Evolutionary conservation across 208 protist genomes (phyloP).

Genomic region (Trypanosoma platydactyli): DNA sequence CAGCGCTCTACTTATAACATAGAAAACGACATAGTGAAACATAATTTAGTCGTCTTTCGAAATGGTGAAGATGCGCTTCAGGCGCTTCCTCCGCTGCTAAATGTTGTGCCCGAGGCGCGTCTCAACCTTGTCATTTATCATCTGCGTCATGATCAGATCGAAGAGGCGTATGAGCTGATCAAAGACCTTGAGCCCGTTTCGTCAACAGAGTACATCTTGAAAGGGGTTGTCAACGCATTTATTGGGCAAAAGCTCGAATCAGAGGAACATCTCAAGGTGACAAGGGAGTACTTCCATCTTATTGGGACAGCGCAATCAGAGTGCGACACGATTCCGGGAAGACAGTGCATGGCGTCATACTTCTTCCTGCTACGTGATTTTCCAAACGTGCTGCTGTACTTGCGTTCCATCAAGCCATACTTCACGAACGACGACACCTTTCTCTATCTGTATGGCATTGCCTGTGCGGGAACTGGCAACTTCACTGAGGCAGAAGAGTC

Average conservation of each 20-base stretch:
- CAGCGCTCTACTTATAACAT: slow-evolving; percentile 89
- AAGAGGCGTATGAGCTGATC: slow-evolving; percentile 95
- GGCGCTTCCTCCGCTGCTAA: slow-evolving; percentile 92
- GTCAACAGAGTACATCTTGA: slow-evolving; percentile 96
- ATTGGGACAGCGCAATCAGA: slow-evolving; percentile 93
- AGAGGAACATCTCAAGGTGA: slow-evolving; percentile 91
- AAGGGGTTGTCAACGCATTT: slow-evolving; percentile 93
- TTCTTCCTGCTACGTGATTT: slow-evolving; percentile 96
- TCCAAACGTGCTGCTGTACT: slow-evolving; percentile 95
- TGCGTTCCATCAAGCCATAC: slow-evolving; percentile 96
- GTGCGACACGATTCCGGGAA: slow-evolving; percentile 96
- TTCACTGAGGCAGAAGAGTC: slow-evolving; percentile 90
- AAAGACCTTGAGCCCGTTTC: slow-evolving; percentile 92
- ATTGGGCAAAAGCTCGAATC: slow-evolving; percentile 91
- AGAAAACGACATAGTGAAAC: slow-evolving; percentile 93
- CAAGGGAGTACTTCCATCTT: slow-evolving; percentile 96
- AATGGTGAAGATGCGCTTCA: slow-evolving; percentile 95
- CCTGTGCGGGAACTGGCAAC: slow-evolving; percentile 81
- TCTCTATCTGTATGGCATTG: slow-evolving; percentile 92
- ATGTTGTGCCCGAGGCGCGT: slow-evolving; percentile 94
- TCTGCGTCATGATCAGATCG: slow-evolving; percentile 92
- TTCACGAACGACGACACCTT: slow-evolving; percentile 95
- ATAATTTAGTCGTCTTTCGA: slow-evolving; percentile 97
- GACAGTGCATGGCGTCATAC: slow-evolving; percentile 97
- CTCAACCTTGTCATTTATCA: slow-evolving; percentile 97